Evolutionary conservation across 108 stramenopile genomes (phyloP).

Genomic region (Cyclotella choctawhatcheeana): DNA sequence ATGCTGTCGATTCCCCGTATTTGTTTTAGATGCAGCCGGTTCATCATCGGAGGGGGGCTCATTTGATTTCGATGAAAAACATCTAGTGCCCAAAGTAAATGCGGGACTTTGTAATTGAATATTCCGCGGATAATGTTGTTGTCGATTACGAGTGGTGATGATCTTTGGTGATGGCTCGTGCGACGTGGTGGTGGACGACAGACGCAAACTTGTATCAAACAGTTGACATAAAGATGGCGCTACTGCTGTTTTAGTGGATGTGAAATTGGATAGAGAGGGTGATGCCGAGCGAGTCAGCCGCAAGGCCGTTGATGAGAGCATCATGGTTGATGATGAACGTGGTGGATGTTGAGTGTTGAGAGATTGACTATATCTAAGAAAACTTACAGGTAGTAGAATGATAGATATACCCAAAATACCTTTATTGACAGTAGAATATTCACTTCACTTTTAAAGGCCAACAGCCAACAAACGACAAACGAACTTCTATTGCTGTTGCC

Average conservation of each 20-base stretch:
- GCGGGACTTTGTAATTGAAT: background rate
- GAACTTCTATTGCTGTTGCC: no score
- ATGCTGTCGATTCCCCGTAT: constrained; percentile 59
- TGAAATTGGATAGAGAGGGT: background rate
- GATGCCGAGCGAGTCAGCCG: background rate
- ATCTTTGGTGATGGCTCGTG: background rate
- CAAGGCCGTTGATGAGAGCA: background rate
- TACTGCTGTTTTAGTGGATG: background rate
- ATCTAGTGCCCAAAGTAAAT: background rate
- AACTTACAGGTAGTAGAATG: no score
- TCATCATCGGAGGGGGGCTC: background rate
- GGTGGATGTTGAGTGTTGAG: background rate
- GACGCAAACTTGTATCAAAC: constrained; percentile 6
- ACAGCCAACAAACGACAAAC: no score
- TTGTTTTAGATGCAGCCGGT: no score
- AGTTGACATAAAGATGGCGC: background rate
- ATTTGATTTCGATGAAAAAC: constrained; percentile 8
- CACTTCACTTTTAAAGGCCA: no score
- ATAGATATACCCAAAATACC: no score
- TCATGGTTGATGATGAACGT: no score
- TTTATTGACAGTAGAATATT: no score
- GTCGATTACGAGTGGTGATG: background rate
- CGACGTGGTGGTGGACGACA: background rate
- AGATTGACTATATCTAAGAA: no score
- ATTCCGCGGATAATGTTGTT: no score